Evolutionary conservation across 768 basidiomycete species (phyloP), one percentile per base, ranked within the genome.

Genomic region (Naganishia friedmannii): DNA sequence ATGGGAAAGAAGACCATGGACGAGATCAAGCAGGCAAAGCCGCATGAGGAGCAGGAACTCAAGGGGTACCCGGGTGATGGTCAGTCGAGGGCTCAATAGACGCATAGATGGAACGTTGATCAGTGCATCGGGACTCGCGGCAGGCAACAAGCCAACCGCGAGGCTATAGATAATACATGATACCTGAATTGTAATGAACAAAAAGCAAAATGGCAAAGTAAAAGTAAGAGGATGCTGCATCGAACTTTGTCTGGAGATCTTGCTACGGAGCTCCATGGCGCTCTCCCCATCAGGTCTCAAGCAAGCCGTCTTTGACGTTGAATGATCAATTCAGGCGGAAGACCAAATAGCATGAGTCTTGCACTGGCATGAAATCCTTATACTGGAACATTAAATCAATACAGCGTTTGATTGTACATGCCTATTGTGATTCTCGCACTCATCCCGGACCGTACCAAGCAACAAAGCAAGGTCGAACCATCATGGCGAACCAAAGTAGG

Each of bases 1-100:
- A 68, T 74, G 69, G 73, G 73, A 17, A 72, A 74, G 67, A 70
- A 69, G 53, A 45, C 53, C 8, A 55, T 46, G 54, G 66, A 73
- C 8, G 56, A 70, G 54, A 45, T 63, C 42, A 63, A 63, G 42
- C 37, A 63, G 21, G 42, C 60, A 15, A 73, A 73, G 58, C 69
- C 72, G 34, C 39, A 66, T 42, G 42, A 55, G 58, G 66, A 67
- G 42, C 66, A 72, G 68, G 68, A 72, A 48, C 1, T 53, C 39
- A 26, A 37, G 53, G n/a, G 48, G 4, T 70, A 70, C 37, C 31
- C 58, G 26, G 55, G 53, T 23, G 68, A 58, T 69, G 56, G 48
- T 53, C 65, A 66, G 46, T 51, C 46, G 37, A 10, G 34, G 53
- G 65, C 53, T 51, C 5, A 66, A 53, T 53, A 66, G 65, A 66